phyloP scores from a whole-genome alignment of 2,329 filamentous ascomycete genomes.

The Trichoderma asperellum region DNA sequence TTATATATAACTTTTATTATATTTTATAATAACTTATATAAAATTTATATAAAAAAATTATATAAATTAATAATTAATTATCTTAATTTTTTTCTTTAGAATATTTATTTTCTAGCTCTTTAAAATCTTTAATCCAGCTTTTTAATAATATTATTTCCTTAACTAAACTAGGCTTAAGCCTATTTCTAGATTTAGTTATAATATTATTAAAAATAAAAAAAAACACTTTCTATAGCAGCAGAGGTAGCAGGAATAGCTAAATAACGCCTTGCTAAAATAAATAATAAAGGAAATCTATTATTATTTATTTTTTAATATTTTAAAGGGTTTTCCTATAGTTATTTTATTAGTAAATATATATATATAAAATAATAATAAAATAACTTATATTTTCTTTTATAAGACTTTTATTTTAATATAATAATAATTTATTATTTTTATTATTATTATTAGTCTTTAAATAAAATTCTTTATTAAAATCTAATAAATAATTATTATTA shows the following conservation, averaged over 20 bases:
- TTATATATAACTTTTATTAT: no score
- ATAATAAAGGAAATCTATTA: not conserved
- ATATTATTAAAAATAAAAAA: not conserved
- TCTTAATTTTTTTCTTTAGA: not conserved
- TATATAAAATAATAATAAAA: not conserved
- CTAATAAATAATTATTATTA: not conserved
- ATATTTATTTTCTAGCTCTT: not conserved
- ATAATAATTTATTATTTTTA: not conserved
- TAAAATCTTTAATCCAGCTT: not conserved
- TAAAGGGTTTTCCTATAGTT: no score
- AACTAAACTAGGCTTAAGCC: not conserved
- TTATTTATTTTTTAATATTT: not conserved
- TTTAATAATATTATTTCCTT: not conserved
- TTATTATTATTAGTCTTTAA: not conserved
- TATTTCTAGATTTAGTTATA: not conserved
- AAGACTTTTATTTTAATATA: not conserved
- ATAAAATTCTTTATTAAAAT: no score
- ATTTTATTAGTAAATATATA: not conserved
- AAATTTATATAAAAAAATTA: not conserved
- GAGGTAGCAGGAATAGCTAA: no score
- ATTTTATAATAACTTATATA: not conserved
- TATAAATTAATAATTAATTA: not conserved
- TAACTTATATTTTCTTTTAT: not conserved
- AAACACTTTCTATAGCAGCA: not conserved
- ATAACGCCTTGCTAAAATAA: not conserved